Conservation (phyloP, 495 filamentous ascomycete species). For the Talaromyces borbonicus region DNA sequence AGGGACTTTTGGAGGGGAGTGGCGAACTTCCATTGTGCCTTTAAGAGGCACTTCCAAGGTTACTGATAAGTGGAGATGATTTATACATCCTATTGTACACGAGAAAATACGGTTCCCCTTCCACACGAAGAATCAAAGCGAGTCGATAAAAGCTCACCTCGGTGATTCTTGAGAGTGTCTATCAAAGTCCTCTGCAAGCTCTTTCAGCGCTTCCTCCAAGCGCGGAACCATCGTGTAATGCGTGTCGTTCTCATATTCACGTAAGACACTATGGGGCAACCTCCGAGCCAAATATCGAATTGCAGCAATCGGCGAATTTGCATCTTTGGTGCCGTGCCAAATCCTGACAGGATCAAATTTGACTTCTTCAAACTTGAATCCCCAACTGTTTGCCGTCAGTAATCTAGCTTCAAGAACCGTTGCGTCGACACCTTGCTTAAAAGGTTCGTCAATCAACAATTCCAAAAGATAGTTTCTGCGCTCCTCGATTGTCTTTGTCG, state of each 20-base stretch:
- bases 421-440: constrained; percentile 18
- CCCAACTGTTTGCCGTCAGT: constrained; percentile 18
- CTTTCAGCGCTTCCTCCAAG: constrained; percentile 9
- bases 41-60: too few relatives aligned
- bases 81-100: too few relatives aligned
- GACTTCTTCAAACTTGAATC: constrained; percentile 25
- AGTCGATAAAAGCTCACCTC: too few relatives aligned
- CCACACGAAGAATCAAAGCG: too few relatives aligned
- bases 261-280: constrained; percentile 12
- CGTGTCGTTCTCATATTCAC: constrained; percentile 9
- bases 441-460: constrained; percentile 16
- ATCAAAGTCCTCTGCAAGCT: constrained; percentile 7
- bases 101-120: too few relatives aligned
- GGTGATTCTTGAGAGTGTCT: not conserved
- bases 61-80: too few relatives aligned
- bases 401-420: constrained; percentile 20
- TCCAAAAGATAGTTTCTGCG: constrained; percentile 7
- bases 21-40: too few relatives aligned
- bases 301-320: constrained; percentile 18
- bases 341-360: constrained; percentile 17
- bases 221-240: constrained; percentile 15
- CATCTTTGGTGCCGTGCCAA: constrained; percentile 27
- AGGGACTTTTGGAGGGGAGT: too few relatives aligned
- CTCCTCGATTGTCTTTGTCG: constrained; percentile 7
- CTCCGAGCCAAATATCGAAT: constrained; percentile 12